Percentiles rank a stretch among this genome's conserved stretches.
phyloP scores from a whole-genome alignment of 441 rosid genomes.

The Eruca vesicaria region DNA sequence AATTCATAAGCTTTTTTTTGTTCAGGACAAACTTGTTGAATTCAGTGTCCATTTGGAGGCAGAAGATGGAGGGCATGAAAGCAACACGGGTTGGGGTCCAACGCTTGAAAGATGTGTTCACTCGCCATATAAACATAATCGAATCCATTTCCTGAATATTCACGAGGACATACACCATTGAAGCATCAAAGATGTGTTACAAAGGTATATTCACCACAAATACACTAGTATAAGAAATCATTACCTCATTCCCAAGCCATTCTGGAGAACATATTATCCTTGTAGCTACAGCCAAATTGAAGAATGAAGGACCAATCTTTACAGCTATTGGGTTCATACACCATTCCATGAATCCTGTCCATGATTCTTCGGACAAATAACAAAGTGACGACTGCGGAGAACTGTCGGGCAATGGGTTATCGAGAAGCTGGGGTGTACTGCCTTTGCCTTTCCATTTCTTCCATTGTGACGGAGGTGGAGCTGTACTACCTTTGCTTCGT shows the following conservation, averaged over 20 bases:
- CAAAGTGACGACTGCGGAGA: background rate
- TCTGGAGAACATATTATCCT: background rate
- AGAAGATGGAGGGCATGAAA: no score
- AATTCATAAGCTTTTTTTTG: no score
- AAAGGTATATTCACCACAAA: background rate
- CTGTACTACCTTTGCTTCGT: background rate
- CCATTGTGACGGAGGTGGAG: background rate
- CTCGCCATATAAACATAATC: no score
- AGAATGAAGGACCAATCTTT: background rate
- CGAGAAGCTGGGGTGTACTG: background rate
- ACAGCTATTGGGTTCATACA: background rate
- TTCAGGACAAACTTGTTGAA: no score
- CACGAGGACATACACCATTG: background rate
- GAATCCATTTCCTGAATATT: background rate
- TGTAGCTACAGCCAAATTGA: background rate
- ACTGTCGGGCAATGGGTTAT: background rate
- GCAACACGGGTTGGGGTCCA: no score
- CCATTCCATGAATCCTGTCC: background rate
- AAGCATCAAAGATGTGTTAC: background rate
- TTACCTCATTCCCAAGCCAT: background rate
- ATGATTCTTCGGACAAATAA: background rate
- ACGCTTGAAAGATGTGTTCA: no score
- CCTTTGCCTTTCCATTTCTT: background rate
- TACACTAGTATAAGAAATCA: background rate
- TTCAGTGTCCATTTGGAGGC: no score